A percentile compares a stretch with the other conserved stretches of the same genome.
phyloP scores from a whole-genome alignment of 371 early-diverging fungal genomes.

The Mortierella sp. region DNA sequence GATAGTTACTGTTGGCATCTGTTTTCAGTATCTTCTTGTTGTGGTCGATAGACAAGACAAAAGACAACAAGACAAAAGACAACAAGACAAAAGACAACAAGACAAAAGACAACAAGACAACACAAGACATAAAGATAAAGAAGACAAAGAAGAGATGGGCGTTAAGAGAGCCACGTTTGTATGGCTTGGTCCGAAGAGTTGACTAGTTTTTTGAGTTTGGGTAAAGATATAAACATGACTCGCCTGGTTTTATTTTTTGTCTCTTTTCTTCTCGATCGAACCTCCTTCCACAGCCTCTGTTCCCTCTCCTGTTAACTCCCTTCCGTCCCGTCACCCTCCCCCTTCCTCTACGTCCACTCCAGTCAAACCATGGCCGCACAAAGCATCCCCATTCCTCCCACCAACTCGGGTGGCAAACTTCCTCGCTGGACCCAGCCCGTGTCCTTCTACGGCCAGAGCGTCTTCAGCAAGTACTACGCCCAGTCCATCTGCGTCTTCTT shows the following conservation, averaged over 20 bases:
- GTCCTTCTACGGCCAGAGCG: constrained; percentile 56
- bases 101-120: no score
- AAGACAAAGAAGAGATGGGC: no score
- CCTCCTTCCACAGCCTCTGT: constrained; percentile 7
- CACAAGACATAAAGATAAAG: no score
- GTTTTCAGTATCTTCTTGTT: no score
- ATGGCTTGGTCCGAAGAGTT: no score
- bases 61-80: no score
- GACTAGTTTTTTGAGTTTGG: no score
- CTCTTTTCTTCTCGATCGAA: constrained; percentile 19
- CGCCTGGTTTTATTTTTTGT: constrained; percentile 3
- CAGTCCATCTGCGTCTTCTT: constrained; percentile 53
- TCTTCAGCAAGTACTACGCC: constrained; percentile 57
- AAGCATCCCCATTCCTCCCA: constrained; percentile 38
- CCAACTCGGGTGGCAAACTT: constrained; percentile 34
- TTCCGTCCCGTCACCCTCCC: neutral
- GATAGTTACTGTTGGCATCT: no score
- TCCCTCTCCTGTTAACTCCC: neutral
- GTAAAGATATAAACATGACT: neutral
- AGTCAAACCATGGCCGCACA: constrained; percentile 34
- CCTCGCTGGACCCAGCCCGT: constrained; percentile 57
- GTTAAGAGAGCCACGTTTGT: no score
- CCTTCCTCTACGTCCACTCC: neutral
- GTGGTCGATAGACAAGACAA: no score
- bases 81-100: no score